Base-by-base conservation (phyloP, 169 alveolate genomes). In the Plasmodium gaboni region DNA sequence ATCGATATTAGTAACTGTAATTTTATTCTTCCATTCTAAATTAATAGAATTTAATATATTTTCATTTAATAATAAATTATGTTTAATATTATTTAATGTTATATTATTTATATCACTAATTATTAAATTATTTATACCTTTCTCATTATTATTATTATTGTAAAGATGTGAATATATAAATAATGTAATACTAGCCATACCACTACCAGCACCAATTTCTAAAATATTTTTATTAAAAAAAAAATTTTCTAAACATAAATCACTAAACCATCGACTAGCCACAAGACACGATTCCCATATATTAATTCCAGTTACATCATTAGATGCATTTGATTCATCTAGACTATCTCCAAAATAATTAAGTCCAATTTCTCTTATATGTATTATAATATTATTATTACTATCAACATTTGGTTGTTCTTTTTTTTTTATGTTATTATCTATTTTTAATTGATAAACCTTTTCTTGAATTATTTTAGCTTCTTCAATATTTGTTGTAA, bases 191-290 rank as follows among this genome's bases (percentile, higher is more conserved):
- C 92, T 92, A 1, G 86, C 87, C 8, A 94, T 74, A 1, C 94
- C 96, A 85, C 95, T 88, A 2, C 96, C 96, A 22, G 94, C 86
- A 6, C 96, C 96, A 50, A 94, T 60, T 71, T 94, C 94, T 60
- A 94, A 73, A 6, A 92, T 88, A n/a, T 26, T 46, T 57, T 89
- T 93, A 67, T 87, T 88, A 28, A 24, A 38, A 71, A 93, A 93
- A 0, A 32, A 28, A 53, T 87, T 48, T 46, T 64, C 55, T 44
- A 50, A 12, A 15, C 67, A 87, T 51, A 93, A 69, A 26, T 74
- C 91, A 28, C 74, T 24, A 19, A 89, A 26, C 96, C 96, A 94
- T 61, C 89, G 74, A 60, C 95, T 63, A 2, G 91, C 78, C 32
- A 89, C 68, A 7, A 94, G 19, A 26, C 89, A 73, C n/a, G 95